Evolutionary conservation across 1,284 basidiomycete species (phyloP).

Genomic region (Somion occarium): DNA sequence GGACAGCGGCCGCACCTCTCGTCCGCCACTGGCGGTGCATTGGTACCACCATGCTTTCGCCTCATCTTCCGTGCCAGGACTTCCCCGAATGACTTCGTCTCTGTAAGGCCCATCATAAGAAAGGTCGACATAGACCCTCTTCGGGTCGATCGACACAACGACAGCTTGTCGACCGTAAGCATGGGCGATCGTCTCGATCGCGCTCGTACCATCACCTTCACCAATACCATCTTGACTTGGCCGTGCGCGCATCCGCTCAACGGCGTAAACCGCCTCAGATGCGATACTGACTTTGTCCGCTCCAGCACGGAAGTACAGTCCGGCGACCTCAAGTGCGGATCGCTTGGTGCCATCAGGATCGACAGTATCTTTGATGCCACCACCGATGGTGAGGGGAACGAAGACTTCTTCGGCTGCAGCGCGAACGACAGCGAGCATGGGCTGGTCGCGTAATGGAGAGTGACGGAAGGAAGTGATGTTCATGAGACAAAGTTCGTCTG

Average conservation of each 20-base stretch:
- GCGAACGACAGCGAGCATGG: conserved; percentile 95
- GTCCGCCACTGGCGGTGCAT: conserved; percentile 93
- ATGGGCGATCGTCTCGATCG: conserved; percentile 90
- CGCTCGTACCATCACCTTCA: conserved; percentile 68
- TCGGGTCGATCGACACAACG: conserved; percentile 96
- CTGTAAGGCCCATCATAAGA: conserved; percentile 64
- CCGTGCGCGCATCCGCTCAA: conserved; percentile 72
- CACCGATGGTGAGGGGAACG: conserved; percentile 98
- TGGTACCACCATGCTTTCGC: conserved; percentile 97
- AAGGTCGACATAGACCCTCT: conserved; percentile 79
- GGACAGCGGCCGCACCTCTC: conserved; percentile 85
- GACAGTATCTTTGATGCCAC: conserved; percentile 94
- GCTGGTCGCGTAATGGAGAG: conserved; percentile 93
- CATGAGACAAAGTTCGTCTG: conserved; percentile 96
- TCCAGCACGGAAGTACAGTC: conserved; percentile 94
- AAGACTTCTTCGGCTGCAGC: conserved; percentile 89
- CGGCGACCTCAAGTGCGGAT: conserved; percentile 91
- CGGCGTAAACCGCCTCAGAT: conserved; percentile 91
- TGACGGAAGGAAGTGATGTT: conserved; percentile 99
- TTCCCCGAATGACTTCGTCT: conserved; percentile 62
- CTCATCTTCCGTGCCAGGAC: conserved; percentile 41
- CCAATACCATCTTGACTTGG: conserved; percentile 24
- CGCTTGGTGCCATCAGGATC: conserved; percentile 93
- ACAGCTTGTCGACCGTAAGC: conserved; percentile 97
- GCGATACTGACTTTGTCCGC: conserved; percentile 99